These are phyloP conservation scores for Elaeagnus macrophylla DNA, from an alignment of 306 rosid genomes.

Conservation along the genomic window DNA sequence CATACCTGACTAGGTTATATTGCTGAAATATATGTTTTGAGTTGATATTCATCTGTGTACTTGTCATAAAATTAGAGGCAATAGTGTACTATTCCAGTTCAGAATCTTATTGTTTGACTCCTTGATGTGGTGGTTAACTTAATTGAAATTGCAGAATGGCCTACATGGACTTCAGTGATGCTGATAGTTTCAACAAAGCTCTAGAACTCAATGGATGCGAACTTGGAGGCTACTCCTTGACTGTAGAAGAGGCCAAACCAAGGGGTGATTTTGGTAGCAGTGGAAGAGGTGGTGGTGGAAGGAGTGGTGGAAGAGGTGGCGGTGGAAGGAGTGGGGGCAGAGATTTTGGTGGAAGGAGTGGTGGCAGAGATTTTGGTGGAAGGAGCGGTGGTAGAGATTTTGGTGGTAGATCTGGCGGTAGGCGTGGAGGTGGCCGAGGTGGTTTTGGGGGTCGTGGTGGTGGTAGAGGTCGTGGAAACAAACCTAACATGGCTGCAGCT, in stretches of 20 bases:
- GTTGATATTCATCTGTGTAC: no score
- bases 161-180: constrained; percentile 61
- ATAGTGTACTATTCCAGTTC: no score
- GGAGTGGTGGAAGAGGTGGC: no score
- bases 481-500: constrained; percentile 29
- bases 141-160: constrained; percentile 39
- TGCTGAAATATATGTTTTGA: no score
- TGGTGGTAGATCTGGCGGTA: constrained; percentile 13
- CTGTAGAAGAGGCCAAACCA: constrained; percentile 76
- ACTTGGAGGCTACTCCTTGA: constrained; percentile 30
- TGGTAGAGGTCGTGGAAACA: constrained; percentile 44
- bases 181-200: constrained; percentile 33
- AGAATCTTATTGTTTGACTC: background rate
- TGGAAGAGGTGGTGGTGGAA: background rate
- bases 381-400: constrained; percentile 14
- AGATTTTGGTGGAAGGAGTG: background rate
- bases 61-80: no score
- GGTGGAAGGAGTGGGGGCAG: no score
- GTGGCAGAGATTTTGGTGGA: constrained; percentile 16
- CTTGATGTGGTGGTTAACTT: background rate
- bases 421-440: constrained; percentile 26
- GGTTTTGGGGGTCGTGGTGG: constrained; percentile 26
- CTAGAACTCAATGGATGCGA: constrained; percentile 47
- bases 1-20: no score
- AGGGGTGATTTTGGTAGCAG: constrained; percentile 29